Base-by-base conservation (phyloP, 768 basidiomycete genomes). In the Mycena epipterygia region DNA sequence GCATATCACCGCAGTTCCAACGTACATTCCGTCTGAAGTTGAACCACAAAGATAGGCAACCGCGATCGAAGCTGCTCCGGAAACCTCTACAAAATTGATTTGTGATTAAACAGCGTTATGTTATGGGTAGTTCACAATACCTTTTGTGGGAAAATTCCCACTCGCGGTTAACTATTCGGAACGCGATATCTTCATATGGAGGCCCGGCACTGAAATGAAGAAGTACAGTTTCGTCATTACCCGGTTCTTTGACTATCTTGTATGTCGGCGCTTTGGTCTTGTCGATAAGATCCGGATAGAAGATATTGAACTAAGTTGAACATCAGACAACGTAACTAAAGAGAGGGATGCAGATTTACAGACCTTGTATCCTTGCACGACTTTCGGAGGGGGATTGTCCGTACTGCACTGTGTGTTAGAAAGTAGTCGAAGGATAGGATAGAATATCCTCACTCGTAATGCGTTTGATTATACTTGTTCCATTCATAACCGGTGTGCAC, bases 381-480 rank as follows among this genome's bases (percentile, higher is more conserved):
- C 97, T 81, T 99, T 99, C 12, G 98, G 98, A 30, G 98, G 98
- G 51, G 98, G 98, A 79, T 99, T 99, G 78, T 99, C 98, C 74
- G 95, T 94, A 79, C 96, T 97, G 74, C 13, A 57, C 67, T 56
- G 30, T 27, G 42, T 23, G 56, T 79, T 29, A 68, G 62, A 80
- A 68, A 71, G n/a, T n/a, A n/a, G n/a, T n/a, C n/a, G n/a, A 49
- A 68, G 61, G 27, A 76, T 44, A 68, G 44, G 14, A 67, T 51
- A 25, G 17, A 71, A 19, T 53, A 64, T 25, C 88, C 94, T 73
- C 84, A 97, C 95, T 98, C 98, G 81, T 99, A 99, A 83, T 99
- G 98, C 5, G 98, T 99, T 80, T 99, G 97, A 80, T 99, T 99
- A 81, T 99, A 99, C 85, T 98, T 99, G 86, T 97, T 99, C 98